A percentile compares a stretch with the other conserved stretches of the same genome.
These are phyloP conservation scores for Kalmanozyma brasiliensis DNA, from an alignment of 1,284 basidiomycete genomes.

Conservation along the genomic window DNA sequence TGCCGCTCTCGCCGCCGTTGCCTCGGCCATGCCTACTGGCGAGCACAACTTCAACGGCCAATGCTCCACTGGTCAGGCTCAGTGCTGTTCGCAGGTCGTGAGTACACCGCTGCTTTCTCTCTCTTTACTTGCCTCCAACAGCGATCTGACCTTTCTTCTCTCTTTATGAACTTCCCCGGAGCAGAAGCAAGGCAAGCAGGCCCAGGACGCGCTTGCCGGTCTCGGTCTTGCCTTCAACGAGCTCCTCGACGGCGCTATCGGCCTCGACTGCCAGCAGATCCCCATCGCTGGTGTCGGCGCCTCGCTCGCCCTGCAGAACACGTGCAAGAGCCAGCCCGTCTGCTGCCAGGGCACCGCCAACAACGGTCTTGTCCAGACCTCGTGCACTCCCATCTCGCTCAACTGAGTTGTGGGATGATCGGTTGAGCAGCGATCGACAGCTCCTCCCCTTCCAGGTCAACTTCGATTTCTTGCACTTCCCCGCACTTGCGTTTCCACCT, in stretches of 20 bases:
- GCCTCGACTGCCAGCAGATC: conserved; percentile 51
- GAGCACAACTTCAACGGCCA: conserved; percentile 46
- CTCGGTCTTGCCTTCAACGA: conserved; percentile 54
- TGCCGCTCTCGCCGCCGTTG: conserved; percentile 47
- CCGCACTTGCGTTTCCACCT: neutral
- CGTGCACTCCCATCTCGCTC: conserved; percentile 51
- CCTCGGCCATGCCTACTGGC: conserved; percentile 34
- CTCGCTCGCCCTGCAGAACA: conserved; percentile 38
- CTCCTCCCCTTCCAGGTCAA: too few species aligned
- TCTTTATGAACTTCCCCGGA: conserved; percentile 10
- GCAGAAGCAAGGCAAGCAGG: conserved; percentile 45
- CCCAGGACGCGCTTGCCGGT: conserved; percentile 45
- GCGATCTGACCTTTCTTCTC: conserved; percentile 16
- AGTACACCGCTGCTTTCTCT: conserved; percentile 13
- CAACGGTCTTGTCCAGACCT: conserved; percentile 55
- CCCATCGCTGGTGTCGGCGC: conserved; percentile 32
- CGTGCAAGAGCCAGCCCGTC: conserved; percentile 49
- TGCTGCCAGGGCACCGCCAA: conserved; percentile 47
- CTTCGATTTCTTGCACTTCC: conserved; percentile 1
- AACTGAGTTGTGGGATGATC: conserved; percentile 34
- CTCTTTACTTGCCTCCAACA: neutral
- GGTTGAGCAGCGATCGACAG: conserved; percentile 1
- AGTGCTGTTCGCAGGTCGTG: conserved; percentile 51
- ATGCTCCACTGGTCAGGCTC: conserved; percentile 45
- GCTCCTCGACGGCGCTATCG: conserved; percentile 43